These are phyloP conservation scores for Periglandula ipomoeae DNA, from an alignment of 2,329 filamentous ascomycete genomes.

Conservation along the genomic window DNA sequence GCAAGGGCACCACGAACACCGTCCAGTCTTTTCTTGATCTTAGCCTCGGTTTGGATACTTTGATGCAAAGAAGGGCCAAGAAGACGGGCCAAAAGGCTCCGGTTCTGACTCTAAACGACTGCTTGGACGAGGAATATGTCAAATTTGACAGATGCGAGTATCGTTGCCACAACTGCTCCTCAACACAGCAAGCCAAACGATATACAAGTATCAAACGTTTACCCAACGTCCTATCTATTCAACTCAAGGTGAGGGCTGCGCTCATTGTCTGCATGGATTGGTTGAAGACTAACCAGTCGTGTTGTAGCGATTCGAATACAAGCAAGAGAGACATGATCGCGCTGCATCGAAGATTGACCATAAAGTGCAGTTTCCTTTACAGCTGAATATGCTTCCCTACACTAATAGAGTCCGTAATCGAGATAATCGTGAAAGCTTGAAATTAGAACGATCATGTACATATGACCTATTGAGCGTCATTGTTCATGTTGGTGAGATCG, in stretches of 20 bases:
- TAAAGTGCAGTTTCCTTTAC: constrained; percentile 73
- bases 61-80: constrained; percentile 56
- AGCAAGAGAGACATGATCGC: constrained; percentile 52
- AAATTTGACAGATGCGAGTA: constrained; percentile 84
- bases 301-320: constrained; percentile 61
- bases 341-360: constrained; percentile 82
- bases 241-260: constrained; percentile 62
- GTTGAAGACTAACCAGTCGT: neutral
- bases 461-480: constrained; percentile 88
- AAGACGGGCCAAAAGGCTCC: constrained; percentile 39
- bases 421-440: constrained; percentile 43
- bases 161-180: constrained; percentile 71
- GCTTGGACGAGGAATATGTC: constrained; percentile 79
- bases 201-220: constrained; percentile 76
- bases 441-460: constrained; percentile 56
- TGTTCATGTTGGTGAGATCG: constrained; percentile 86
- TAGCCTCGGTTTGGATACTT: constrained; percentile 72
- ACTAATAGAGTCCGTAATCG: constrained; percentile 55
- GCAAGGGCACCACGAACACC: constrained; percentile 70
- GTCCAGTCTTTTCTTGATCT: constrained; percentile 88
- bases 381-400: constrained; percentile 85
- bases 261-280: neutral
- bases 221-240: constrained; percentile 83
- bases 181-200: constrained; percentile 70
- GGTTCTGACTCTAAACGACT: constrained; percentile 52